Base-by-base conservation (phyloP, 75 land plant species). In the Cunninghamia lanceolata region DNA sequence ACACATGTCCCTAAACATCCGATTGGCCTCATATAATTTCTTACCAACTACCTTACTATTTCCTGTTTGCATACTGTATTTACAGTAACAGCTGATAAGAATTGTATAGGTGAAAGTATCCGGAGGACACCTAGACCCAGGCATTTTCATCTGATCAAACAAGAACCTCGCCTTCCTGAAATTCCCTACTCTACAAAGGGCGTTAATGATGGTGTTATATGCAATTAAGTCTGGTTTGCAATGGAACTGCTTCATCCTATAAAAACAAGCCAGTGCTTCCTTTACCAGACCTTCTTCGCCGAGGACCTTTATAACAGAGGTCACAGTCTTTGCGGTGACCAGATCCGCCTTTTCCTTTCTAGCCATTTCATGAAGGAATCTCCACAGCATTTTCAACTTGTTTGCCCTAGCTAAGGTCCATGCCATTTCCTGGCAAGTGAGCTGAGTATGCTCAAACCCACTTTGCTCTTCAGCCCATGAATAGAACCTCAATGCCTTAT, bases 101-200 rank as follows among this genome's bases (percentile, higher is more conserved):
- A 94, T 93, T 0, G 96, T 93, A 78, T 94, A 94, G 0, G 96
- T 93, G 80, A 86, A 93, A 16, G 36, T 63, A 91, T 94, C 96
- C 1, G 96, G 91, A 4, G 92, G 93, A 56, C 96, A 94, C 7
- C 87, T 75, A 84, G 88, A 90, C 34, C 94, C 93, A 0, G 96
- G 94, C 43, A 91, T 38, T 80, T 91, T 94, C 94, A 94, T 93
- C 75, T 93, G 94, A 36, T 91, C 91, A 35, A 93, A 75, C 89
- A 94, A 85, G 74, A 90, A 89, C 88, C 89, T 89, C 21, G 96
- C 96, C 79, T 85, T 94, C 78, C 84, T 91, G 73, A 93, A 91
- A 50, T 86, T 52, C 32, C 93, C 94, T 2, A 91, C 90, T 52
- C 87, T 86, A 75, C 96, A 94, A 66, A 94, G 92, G 6, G 90